A percentile compares a stretch with the other conserved stretches of the same genome.
Evolutionary conservation across 1,284 basidiomycete species (phyloP).

Genomic region (Cutaneotrichosporon sp.): DNA sequence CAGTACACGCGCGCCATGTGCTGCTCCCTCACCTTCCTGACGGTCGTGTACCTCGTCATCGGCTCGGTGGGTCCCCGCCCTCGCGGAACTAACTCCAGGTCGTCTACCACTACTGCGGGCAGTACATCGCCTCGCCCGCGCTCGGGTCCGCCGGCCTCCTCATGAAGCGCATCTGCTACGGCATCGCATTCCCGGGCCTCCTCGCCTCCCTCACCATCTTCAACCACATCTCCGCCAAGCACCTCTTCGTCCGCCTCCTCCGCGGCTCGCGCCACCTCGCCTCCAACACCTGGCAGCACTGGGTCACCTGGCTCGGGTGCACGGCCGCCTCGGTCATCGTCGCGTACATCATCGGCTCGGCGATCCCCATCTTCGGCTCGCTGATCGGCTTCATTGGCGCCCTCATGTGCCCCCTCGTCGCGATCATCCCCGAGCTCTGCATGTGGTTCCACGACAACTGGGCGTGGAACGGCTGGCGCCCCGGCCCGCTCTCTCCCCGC

Average conservation of each 20-base stretch:
- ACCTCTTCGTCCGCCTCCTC: constrained; percentile 43
- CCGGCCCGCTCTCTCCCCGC: constrained; percentile 17
- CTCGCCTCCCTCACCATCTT: constrained; percentile 20
- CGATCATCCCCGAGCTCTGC: constrained; percentile 30
- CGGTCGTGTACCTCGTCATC: constrained; percentile 29
- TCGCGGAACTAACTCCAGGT: no score
- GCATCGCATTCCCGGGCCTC: constrained; percentile 47
- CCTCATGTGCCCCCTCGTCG: constrained; percentile 26
- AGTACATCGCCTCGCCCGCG: constrained; percentile 37
- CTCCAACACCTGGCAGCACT: constrained; percentile 37
- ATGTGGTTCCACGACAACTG: constrained; percentile 40
- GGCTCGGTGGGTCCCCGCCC: no score
- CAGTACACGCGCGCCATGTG: constrained; percentile 29
- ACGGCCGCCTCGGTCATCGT: constrained; percentile 21
- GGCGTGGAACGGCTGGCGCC: constrained; percentile 12
- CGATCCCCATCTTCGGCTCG: constrained; percentile 29
- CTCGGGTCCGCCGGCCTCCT: constrained; percentile 35
- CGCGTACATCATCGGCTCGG: constrained; percentile 33
- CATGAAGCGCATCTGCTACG: constrained; percentile 45
- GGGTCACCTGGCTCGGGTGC: constrained; percentile 40
- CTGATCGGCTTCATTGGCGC: constrained; percentile 39
- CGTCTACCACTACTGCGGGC: constrained; percentile 37
- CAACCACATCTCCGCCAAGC: constrained; percentile 26
- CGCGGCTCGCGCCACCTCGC: constrained; percentile 40
- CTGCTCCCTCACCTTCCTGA: constrained; percentile 26